Evolutionary conservation across 1,284 basidiomycete genomes (phyloP), one percentile per base, ranked within the genome.

Genomic region (Cerioporus squamosus): DNA sequence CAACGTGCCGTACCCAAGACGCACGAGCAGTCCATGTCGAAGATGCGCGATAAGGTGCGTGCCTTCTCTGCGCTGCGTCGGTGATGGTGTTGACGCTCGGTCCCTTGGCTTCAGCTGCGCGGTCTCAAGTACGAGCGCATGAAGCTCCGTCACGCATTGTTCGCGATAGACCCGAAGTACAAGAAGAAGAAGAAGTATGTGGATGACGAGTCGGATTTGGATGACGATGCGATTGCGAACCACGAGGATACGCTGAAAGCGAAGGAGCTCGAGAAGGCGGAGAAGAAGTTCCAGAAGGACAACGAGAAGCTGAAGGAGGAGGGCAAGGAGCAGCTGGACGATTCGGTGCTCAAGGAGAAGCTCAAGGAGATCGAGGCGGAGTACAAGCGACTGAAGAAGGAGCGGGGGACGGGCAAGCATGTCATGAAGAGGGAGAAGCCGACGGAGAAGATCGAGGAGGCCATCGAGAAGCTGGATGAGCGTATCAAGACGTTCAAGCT

Each of bases 111-210:
- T 10, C 62, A 90, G 89, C 78, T 87, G 61, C 86, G 90, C 40
- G 84, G 84, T 6, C 76, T 97, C 69, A 98, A 97, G 75, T 98
- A 98, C 70, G 94, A 97, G 63, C 88, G 94, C 31, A 94, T 93
- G 91, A 95, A 95, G 73, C 81, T 95, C 23, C 90, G 95, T 6
- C 88, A 93, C 66, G 87, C 84, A 54, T 79, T 96, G 23, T 92
- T 95, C 75, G 77, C 77, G 33, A 72, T 91, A 39, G 92, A 95
- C 63, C 61, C 86, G 36, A 91, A 93, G 78, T 85, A 81, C 75
- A 92, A 91, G 83, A 95, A 94, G 75, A 88, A 92, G 68, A 83
- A 87, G 66, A 84, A 87, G 59, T 93, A 94, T 65, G 78, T 78
- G 18, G 88, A 91, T 9, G 87, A 91, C 57, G 95, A 98, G 74